Evolutionary conservation across 129 eudicot genomes (phyloP), one percentile per base, ranked within the genome.

Genomic region (Arctium minus): DNA sequence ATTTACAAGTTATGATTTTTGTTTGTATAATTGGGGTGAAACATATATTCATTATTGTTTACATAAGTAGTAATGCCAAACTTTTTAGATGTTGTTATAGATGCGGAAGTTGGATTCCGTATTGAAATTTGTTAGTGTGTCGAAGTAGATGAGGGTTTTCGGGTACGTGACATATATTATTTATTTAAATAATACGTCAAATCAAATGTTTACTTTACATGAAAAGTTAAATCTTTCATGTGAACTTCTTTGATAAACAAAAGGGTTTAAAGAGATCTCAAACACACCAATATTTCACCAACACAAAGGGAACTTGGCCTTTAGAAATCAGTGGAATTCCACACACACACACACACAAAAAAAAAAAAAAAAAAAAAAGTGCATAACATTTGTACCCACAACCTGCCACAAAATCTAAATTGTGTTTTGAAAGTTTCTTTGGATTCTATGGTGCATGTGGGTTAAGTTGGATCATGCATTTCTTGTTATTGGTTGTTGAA

Each of bases 401-500:
- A 81, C 83, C 74, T 80, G 76, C 70, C 85, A 77, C 85, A 39
- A 15, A 39, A 81, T 81, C 74, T 73, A 85, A 70, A 29, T 68
- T 70, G 73, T 76, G 77, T 53, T 89, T 88, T 84, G 84, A 83
- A 84, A 77, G 85, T 76, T 85, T 85, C 88, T 85, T 78, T 80
- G 78, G 80, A 73, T 68, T 85, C 36, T 74, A 38, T 74, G 79
- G 42, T 81, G 40, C 88, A 86, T 22, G 83, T 69, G 86, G 88
- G 73, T 84, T 60, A 84, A 85, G 87, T 85, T 79, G 80, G 89
- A 71, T 86, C 91, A 88, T 88, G 93, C 89, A 75, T 70, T 78
- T 83, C 42, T 84, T 81, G 89, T 84, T 86, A 82, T n/a, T 38
- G 86, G 79, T 84, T 84, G 93, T 89, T 86, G 91, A 89, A 87